Conservation (phyloP, 305 asterid species). For the Fraxinus greggii region DNA sequence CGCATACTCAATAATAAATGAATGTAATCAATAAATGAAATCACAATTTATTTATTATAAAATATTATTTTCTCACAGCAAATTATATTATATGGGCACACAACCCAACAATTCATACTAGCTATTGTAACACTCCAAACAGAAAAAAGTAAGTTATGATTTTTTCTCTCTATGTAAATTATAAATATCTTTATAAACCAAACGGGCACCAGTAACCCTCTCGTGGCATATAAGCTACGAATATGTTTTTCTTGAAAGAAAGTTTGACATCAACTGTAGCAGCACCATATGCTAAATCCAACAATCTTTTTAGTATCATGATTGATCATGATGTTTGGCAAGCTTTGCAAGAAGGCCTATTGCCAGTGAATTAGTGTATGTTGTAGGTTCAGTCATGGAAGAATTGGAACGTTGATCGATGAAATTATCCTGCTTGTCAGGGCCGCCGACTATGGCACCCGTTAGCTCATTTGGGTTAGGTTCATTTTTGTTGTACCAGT, state of each 20-base stretch:
- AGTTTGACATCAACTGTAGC: not conserved
- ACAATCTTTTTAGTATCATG: not conserved
- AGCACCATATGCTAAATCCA: not conserved
- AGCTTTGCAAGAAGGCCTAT: conserved; percentile 77
- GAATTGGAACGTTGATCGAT: conserved; percentile 52
- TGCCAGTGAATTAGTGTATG: conserved; percentile 71
- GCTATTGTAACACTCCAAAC: not conserved
- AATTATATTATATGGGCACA: not conserved
- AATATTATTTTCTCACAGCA: not conserved
- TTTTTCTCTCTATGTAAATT: not conserved
- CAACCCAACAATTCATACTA: not conserved
- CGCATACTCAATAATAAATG: not conserved
- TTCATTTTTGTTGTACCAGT: conserved; percentile 43
- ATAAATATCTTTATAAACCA: not conserved
- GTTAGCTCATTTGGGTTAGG: conserved; percentile 73
- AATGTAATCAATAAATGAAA: too few species aligned
- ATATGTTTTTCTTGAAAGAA: not conserved
- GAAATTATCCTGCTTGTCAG: conserved; percentile 59
- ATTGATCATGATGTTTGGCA: not conserved
- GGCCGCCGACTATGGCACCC: conserved; percentile 87
- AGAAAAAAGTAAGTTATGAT: not conserved
- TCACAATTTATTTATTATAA: too few species aligned
- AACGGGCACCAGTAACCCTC: not conserved
- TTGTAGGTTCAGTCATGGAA: conserved; percentile 65
- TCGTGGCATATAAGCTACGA: not conserved